These are phyloP conservation scores for Didymella pomorum DNA, from an alignment of 2,329 filamentous ascomycete genomes.

Conservation along the genomic window DNA sequence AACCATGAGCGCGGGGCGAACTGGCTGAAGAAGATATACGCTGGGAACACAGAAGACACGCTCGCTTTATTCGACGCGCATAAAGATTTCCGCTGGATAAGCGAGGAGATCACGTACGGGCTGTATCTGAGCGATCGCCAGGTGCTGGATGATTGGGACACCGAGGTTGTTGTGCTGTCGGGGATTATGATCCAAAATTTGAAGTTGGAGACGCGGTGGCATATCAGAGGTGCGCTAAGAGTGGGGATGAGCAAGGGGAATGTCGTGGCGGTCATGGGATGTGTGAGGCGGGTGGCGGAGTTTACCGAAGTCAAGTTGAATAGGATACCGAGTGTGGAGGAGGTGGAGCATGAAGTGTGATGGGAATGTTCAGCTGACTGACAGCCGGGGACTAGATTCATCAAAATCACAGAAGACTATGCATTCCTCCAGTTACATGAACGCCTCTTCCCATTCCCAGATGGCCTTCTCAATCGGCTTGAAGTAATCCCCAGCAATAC, in stretches of 20 bases:
- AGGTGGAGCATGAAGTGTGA: constrained; percentile 46
- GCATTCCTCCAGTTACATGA: not conserved
- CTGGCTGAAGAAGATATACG: constrained; percentile 67
- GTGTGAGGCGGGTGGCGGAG: constrained; percentile 42
- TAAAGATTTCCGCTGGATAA: constrained; percentile 53
- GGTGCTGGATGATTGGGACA: constrained; percentile 63
- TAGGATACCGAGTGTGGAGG: constrained; percentile 40
- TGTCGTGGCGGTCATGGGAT: constrained; percentile 53
- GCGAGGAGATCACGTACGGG: constrained; percentile 64
- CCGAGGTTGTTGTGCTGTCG: constrained; percentile 62
- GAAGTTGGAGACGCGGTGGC: constrained; percentile 63
- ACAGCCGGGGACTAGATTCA: too few relatives aligned
- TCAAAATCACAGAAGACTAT: too few relatives aligned
- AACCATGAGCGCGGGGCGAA: constrained; percentile 62
- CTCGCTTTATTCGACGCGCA: constrained; percentile 50
- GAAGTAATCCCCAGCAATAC: not conserved
- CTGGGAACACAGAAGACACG: constrained; percentile 56
- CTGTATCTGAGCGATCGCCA: constrained; percentile 65
- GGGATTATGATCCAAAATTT: constrained; percentile 68
- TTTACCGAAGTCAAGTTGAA: constrained; percentile 39
- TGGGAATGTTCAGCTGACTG: not conserved
- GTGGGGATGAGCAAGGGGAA: constrained; percentile 58
- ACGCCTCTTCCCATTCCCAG: not conserved
- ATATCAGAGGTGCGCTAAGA: constrained; percentile 60
- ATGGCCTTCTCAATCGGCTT: not conserved